These are phyloP conservation scores for Bertia moriformis DNA, from an alignment of 2,329 filamentous ascomycete genomes.

Conservation along the genomic window DNA sequence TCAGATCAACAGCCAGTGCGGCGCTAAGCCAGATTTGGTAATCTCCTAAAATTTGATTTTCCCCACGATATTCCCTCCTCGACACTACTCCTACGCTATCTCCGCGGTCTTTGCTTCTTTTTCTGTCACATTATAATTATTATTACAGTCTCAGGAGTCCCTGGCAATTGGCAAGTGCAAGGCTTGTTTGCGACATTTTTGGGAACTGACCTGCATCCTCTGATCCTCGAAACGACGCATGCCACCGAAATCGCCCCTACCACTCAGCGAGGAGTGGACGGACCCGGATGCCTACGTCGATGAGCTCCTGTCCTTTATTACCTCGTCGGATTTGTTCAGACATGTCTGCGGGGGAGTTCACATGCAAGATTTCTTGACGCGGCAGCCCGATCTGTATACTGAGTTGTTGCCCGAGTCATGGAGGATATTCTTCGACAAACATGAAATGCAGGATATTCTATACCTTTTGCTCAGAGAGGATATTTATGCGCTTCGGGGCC, in stretches of 20 bases:
- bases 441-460: conserved; percentile 41
- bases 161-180: no score
- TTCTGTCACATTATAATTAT: no score
- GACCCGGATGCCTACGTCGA: conserved; percentile 41
- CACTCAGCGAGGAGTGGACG: conserved; percentile 34
- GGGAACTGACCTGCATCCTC: no score
- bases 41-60: no score
- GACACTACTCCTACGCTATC: no score
- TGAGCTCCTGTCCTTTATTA: conserved; percentile 37
- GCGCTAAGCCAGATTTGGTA: no score
- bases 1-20: no score
- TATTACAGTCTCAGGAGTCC: no score
- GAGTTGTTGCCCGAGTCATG: conserved; percentile 40
- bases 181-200: no score
- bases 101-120: no score
- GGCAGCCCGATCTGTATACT: conserved; percentile 45
- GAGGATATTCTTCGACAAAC: conserved; percentile 40
- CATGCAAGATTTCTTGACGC: conserved; percentile 53
- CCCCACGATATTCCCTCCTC: no score
- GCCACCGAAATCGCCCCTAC: conserved; percentile 18
- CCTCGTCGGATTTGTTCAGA: conserved; percentile 39
- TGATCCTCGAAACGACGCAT: no score
- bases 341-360: conserved; percentile 54
- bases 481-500: neutral
- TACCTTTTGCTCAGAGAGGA: conserved; percentile 35